Base-by-base conservation (phyloP, 768 basidiomycete genomes). In the Tricholoma flavovirens region DNA sequence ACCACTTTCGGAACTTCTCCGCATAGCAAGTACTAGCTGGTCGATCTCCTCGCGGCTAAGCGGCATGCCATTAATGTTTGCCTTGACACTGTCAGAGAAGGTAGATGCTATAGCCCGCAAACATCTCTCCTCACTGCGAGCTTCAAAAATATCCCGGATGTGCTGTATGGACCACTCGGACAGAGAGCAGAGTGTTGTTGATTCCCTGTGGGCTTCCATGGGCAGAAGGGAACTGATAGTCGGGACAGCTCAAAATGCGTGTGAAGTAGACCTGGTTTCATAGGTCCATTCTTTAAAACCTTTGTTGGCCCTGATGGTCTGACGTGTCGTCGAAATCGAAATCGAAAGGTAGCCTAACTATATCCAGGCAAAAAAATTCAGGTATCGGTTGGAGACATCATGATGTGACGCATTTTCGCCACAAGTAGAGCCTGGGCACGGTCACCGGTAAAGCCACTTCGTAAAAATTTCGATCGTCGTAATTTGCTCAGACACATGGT, bases 101-200 rank as follows among this genome's bases (percentile, higher is more conserved):
- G 82, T 81, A 9, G 68, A 61, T 26, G 70, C 68, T 48, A 82
- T 71, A 30, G 79, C 79, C 30, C 66, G 69, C 10, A 74, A 63
- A 22, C 73, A 71, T 30, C 75, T 73, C 26, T 71, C 70, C 56
- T 79, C 75, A n/a, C 67, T 74, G 24, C 68, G 64, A 1, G 79
- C 77, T 62, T 82, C 80, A 62, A 83, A 83, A 49, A 83, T 70
- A 48, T 66, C 69, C 35, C 67, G 69, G 59, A 82, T 81, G 63
- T 80, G 80, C 56, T 71, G 67, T 19, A 66, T 59, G 3, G 82
- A 82, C 82, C 82, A 83, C 4, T 77, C 69, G 17, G 75, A 71
- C 57, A 83, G 66, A 12, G 76, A 72, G 45, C 72, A 64, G 24
- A 80, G 73, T 61, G 67, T 66, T 30, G 32, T 29, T 19, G 26